Evolutionary conservation across 805 yeast genomes (phyloP).

Genomic region (Lipomyces yamadae): DNA sequence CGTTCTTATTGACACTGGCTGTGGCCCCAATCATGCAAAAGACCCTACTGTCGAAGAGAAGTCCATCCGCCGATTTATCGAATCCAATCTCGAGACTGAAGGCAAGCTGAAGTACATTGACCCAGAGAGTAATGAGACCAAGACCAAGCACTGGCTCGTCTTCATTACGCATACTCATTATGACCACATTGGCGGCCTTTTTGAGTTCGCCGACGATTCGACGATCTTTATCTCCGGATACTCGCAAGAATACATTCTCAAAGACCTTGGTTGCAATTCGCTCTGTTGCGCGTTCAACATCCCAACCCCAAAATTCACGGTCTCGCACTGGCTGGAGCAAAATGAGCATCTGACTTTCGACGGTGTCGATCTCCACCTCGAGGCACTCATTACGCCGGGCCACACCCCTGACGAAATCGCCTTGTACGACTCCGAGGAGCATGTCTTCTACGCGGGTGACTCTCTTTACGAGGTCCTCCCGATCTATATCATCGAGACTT

Average conservation of each 20-base stretch:
- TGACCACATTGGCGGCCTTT: conserved; percentile 37
- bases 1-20: conserved; percentile 35
- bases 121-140: conserved; percentile 15
- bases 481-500: conserved; percentile 37
- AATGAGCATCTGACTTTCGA: conserved; percentile 31
- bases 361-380: conserved; percentile 32
- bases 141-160: conserved; percentile 36
- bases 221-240: conserved; percentile 35
- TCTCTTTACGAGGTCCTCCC: conserved; percentile 36
- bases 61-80: conserved; percentile 32
- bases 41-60: conserved; percentile 34
- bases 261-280: conserved; percentile 37
- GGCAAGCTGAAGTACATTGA: conserved; percentile 25
- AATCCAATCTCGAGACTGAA: conserved; percentile 25
- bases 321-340: conserved; percentile 36
- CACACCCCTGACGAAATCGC: conserved; percentile 38
- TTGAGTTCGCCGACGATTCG: conserved; percentile 35
- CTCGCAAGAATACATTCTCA: conserved; percentile 32
- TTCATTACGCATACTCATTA: conserved; percentile 38
- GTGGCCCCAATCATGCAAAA: conserved; percentile 35
- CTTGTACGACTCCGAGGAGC: conserved; percentile 35
- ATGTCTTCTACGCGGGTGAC: conserved; percentile 37
- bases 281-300: conserved; percentile 38
- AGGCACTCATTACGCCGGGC: conserved; percentile 36
- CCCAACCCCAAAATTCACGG: conserved; percentile 35